Evolutionary conservation across 192 early-diverging fungal genomes (phyloP).

Genomic region (Umbelopsis isabellina): DNA sequence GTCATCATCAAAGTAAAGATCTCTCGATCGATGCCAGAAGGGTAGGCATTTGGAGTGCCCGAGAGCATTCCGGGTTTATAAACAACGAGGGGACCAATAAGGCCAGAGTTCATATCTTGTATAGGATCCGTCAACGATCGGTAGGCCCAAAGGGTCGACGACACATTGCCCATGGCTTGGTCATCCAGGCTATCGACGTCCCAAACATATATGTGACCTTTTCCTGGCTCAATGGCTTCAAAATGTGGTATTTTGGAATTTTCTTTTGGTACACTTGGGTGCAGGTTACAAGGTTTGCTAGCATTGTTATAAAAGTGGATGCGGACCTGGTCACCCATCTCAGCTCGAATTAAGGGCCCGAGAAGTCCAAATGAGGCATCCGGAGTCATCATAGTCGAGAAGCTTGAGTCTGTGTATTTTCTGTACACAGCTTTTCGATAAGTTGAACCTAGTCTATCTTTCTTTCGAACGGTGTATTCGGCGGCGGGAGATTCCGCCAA

Average conservation of each 20-base stretch:
- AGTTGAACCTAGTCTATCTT: slow-evolving; percentile 34
- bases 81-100: slow-evolving; percentile 41
- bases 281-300: slow-evolving; percentile 30
- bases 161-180: slow-evolving; percentile 31
- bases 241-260: not conserved
- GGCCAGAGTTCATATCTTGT: slow-evolving; percentile 40
- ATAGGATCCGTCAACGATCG: slow-evolving; percentile 32
- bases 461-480: slow-evolving; percentile 34
- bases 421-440: slow-evolving; percentile 46
- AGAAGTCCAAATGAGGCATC: slow-evolving; percentile 36
- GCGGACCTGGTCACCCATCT: slow-evolving; percentile 38
- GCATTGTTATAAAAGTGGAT: slow-evolving; percentile 42
- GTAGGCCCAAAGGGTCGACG: slow-evolving; percentile 42
- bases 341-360: slow-evolving; percentile 46
- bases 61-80: slow-evolving; percentile 36
- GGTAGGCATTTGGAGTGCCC: not conserved
- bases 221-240: slow-evolving; percentile 25
- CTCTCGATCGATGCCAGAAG: slow-evolving; percentile 32
- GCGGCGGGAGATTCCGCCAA: slow-evolving; percentile 26
- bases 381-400: slow-evolving; percentile 34
- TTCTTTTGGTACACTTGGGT: slow-evolving; percentile 34
- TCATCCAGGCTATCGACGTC: slow-evolving; percentile 23
- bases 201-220: slow-evolving; percentile 42
- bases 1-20: slow-evolving; percentile 41
- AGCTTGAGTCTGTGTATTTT: slow-evolving; percentile 40